Evolutionary conservation across 805 yeast species (phyloP).

Genomic region (Henningerozyma blattae): DNA sequence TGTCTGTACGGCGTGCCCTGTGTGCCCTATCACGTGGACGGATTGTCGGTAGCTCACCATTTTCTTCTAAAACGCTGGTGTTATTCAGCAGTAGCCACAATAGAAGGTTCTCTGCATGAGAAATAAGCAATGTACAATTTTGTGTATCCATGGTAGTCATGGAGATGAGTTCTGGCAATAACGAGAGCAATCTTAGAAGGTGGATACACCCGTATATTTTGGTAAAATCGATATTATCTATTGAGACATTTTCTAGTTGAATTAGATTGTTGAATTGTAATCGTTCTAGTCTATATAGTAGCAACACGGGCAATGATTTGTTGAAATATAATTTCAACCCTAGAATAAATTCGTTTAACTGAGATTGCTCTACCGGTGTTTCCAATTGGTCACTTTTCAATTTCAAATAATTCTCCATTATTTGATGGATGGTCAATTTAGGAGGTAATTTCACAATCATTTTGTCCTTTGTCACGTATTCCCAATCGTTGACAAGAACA

Average conservation of each 20-base stretch:
- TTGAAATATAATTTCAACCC: constrained; percentile 71
- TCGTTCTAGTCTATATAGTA: constrained; percentile 21
- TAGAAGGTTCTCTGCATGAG: constrained; percentile 17
- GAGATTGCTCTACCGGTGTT: constrained; percentile 30
- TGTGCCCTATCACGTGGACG: too few species aligned
- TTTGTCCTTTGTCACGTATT: constrained; percentile 69
- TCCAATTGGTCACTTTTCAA: constrained; percentile 16
- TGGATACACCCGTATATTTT: constrained; percentile 74
- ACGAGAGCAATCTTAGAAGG: constrained; percentile 60
- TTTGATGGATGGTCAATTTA: constrained; percentile 36
- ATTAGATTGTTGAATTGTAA: constrained; percentile 18
- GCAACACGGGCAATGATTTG: constrained; percentile 34
- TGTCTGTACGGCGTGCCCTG: too few species aligned
- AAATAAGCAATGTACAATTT: constrained; percentile 28
- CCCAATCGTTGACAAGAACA: constrained; percentile 87
- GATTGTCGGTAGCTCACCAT: too few species aligned
- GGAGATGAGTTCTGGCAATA: constrained; percentile 73
- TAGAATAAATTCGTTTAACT: constrained; percentile 51
- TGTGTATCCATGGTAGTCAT: constrained; percentile 74
- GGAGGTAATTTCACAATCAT: constrained; percentile 56
- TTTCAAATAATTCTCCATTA: constrained; percentile 41
- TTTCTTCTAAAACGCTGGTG: constrained; percentile 4
- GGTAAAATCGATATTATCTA: constrained; percentile 5
- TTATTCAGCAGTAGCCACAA: constrained; percentile 16
- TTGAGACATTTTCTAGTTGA: constrained; percentile 6